Base-by-base conservation (phyloP, 192 early-diverging fungal species). In the Chytriomyces hyalinus region DNA sequence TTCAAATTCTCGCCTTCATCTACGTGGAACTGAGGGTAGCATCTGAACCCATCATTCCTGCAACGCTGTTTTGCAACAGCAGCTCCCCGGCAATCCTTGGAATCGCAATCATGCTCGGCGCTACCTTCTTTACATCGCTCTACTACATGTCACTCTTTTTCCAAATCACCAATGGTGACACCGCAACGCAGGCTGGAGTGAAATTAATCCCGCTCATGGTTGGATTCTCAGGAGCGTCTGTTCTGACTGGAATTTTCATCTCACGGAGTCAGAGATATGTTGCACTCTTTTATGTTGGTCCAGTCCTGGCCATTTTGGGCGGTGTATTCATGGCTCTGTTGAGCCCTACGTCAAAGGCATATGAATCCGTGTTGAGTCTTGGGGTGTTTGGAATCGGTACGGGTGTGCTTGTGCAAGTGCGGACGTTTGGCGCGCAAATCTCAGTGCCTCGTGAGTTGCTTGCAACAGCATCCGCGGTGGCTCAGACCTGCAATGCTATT, bases 181-280 rank as follows among this genome's bases (percentile, higher is more conserved):
- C 82, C 13, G 93, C 96, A 0, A 95, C 92, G 3, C 77, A 84
- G 6, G 90, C 94, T 6, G 96, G 96, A 53, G 70, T 95, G n/a
- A 85, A 92, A 60, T 79, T 91, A 53, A 83, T 97, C 66, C 93
- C 94, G 0, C 88, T 93, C 64, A 87, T 95, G 13, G 61, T 91
- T 6, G 92, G 93, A 20, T 85, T 92, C 22, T 90, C 94, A 28
- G 26, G 93, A 10, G 75, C 90, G 13, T 90, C 89, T 46, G 88
- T 97, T 65, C 36, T 36, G 0, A 84, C 84, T 24, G 96, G 96
- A 9, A 84, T 88, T 10, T 17, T 90, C 22, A 84, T 92, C 63
- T 80, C 89, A 46, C 81, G 87, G 36, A 22, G 2, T 13, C 46
- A 63, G 6, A 13, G 26, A 28, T 78, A 78, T 63, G 20, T 51